phyloP scores from a whole-genome alignment of 2,329 filamentous ascomycete genomes.

The Penicillium sclerotigenum region DNA sequence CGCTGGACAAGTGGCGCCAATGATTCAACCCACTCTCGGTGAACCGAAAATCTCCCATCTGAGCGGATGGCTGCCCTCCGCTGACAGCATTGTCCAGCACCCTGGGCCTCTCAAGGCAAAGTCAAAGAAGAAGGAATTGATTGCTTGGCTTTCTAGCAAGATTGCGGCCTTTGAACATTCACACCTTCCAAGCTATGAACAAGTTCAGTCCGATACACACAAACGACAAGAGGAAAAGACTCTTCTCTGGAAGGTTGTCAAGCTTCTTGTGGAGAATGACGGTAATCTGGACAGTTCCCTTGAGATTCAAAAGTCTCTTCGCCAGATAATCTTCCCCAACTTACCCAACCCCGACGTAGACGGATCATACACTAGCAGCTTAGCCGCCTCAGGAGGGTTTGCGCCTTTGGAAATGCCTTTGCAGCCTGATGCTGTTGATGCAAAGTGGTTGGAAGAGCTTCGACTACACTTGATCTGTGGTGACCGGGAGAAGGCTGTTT shows the following conservation, averaged over 20 bases:
- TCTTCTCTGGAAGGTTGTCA: conserved; percentile 82
- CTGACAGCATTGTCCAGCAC: conserved; percentile 73
- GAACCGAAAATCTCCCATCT: conserved; percentile 74
- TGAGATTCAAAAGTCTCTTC: conserved; percentile 69
- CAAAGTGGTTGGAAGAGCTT: conserved; percentile 66
- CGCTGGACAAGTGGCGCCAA: conserved; percentile 67
- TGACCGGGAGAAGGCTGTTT: conserved; percentile 85
- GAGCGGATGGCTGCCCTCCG: conserved; percentile 68
- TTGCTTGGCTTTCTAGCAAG: conserved; percentile 73
- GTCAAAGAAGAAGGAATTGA: conserved; percentile 89
- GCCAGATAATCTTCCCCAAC: conserved; percentile 68
- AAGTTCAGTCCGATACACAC: conserved; percentile 49
- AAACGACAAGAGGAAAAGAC: conserved; percentile 76
- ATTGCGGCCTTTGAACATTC: conserved; percentile 69
- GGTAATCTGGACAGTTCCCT: conserved; percentile 72
- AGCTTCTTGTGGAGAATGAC: conserved; percentile 80
- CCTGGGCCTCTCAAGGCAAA: conserved; percentile 87
- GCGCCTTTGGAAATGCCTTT: conserved; percentile 37
- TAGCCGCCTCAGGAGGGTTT: conserved; percentile 38
- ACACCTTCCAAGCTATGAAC: conserved; percentile 46
- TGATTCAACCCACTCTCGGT: conserved; percentile 77
- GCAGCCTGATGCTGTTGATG: conserved; percentile 66
- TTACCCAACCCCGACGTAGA: conserved; percentile 34
- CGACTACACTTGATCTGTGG: conserved; percentile 72
- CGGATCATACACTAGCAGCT: conserved; percentile 21